Evolutionary conservation across 73 alveolate genomes (phyloP).

Genomic region (Paramecium caudatum): DNA sequence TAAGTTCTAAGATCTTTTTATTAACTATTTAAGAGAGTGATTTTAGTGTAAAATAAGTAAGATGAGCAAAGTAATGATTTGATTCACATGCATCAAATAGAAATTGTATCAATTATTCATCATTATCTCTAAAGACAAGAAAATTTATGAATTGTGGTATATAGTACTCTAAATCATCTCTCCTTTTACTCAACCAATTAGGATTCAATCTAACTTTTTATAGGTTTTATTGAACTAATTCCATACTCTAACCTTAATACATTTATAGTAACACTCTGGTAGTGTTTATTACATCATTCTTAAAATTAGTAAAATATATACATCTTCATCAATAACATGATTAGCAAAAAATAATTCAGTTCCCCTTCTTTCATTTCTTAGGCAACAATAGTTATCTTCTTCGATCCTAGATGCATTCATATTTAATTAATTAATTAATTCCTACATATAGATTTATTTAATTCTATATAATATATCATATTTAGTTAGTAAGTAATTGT

Average conservation of each 20-base stretch:
- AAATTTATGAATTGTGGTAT: conserved; percentile 69
- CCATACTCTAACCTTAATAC: background rate
- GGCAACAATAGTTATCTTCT: background rate
- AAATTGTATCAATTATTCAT: conserved; percentile 59
- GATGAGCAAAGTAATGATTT: conserved; percentile 66
- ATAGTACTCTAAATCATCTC: conserved; percentile 76
- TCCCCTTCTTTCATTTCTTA: background rate
- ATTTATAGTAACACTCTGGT: background rate
- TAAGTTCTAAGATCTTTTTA: conserved; percentile 39
- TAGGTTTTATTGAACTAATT: background rate
- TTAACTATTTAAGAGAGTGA: conserved; percentile 29
- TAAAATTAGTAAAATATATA: background rate
- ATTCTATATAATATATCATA: background rate
- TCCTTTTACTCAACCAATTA: conserved; percentile 30
- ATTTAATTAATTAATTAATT: background rate
- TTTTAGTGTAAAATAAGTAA: conserved; percentile 61
- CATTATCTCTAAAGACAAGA: conserved; percentile 58
- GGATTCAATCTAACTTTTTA: conserved; percentile 66
- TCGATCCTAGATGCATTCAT: background rate
- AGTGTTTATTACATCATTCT: conserved; percentile 16
- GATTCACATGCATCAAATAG: conserved; percentile 59
- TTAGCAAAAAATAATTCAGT: conserved; percentile 11
- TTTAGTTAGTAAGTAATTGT: conserved; percentile 5
- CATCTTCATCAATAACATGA: background rate
- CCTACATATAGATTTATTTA: background rate